Conservation (phyloP, 257 asterid genomes). For the Fraxinus americana region DNA sequence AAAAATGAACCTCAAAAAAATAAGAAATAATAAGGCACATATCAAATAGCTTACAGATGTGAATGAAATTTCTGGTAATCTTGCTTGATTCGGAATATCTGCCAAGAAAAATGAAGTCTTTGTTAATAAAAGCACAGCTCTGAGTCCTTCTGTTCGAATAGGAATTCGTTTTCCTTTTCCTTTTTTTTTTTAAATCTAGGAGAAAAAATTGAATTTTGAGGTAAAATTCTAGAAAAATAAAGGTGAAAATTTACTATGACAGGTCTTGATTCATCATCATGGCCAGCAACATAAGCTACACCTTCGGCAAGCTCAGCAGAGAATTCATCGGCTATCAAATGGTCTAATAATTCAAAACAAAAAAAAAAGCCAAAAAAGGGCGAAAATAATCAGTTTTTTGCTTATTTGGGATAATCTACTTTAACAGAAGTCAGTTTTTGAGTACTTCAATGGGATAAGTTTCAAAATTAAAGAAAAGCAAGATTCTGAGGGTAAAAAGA, state of each 20-base stretch:
- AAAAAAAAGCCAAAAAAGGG: background rate
- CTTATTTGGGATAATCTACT: constrained; percentile 16
- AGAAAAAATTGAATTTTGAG: too few relatives aligned
- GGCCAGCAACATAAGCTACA: constrained; percentile 91
- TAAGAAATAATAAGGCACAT: background rate
- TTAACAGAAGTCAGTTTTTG: constrained; percentile 8
- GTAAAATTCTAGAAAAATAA: background rate
- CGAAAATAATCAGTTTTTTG: background rate
- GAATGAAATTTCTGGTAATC: constrained; percentile 89
- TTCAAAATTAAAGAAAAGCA: constrained; percentile 17
- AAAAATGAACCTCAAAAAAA: background rate
- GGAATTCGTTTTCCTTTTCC: too few relatives aligned
- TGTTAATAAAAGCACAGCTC: background rate
- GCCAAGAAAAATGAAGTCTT: background rate
- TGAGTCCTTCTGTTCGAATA: background rate
- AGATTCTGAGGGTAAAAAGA: constrained; percentile 45
- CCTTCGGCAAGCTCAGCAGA: constrained; percentile 96
- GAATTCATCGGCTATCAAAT: constrained; percentile 92
- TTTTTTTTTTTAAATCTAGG: background rate
- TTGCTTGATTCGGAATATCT: constrained; percentile 93
- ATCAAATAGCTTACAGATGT: constrained; percentile 55
- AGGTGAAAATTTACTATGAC: constrained; percentile 54
- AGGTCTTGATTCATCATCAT: constrained; percentile 84
- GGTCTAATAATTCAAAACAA: constrained; percentile 46
- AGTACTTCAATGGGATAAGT: constrained; percentile 21